A percentile compares a stretch with the other conserved stretches of the same genome.
These are phyloP conservation scores for Aspergillus sp. DNA, from an alignment of 2,329 filamentous ascomycete genomes.

Conservation along the genomic window DNA sequence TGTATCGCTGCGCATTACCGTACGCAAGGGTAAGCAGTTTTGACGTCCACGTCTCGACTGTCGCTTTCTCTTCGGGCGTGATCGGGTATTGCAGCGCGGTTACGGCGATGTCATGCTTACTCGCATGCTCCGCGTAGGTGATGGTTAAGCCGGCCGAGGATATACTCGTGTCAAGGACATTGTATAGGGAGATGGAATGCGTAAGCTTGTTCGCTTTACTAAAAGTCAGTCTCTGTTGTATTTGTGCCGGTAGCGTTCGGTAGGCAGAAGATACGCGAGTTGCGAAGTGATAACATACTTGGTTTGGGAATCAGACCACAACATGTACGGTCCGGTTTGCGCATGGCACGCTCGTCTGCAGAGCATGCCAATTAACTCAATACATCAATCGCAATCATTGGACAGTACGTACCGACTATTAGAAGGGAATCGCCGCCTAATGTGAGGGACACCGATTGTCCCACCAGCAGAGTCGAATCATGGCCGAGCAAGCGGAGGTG, in stretches of 20 bases:
- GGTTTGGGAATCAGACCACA: constrained; percentile 55
- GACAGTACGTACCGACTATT: constrained; percentile 51
- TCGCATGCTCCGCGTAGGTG: constrained; percentile 65
- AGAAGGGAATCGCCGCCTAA: constrained; percentile 61
- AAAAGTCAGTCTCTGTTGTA: constrained; percentile 4
- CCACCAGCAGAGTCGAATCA: constrained; percentile 54
- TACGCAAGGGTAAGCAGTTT: constrained; percentile 71
- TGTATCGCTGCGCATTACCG: constrained; percentile 63
- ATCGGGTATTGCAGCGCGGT: constrained; percentile 63
- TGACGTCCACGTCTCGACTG: constrained; percentile 62
- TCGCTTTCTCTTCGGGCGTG: constrained; percentile 50
- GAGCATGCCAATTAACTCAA: constrained; percentile 1
- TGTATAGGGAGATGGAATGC: constrained; percentile 71
- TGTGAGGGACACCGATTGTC: constrained; percentile 60
- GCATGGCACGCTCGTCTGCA: constrained; percentile 55
- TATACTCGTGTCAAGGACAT: constrained; percentile 78
- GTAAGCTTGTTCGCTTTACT: constrained; percentile 48
- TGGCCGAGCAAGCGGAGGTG: constrained; percentile 33
- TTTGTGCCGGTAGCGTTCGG: background rate
- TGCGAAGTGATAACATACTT: constrained; percentile 38
- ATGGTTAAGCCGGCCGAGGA: constrained; percentile 63
- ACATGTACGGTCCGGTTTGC: constrained; percentile 51
- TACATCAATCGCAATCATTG: constrained; percentile 3
- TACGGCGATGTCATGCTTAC: constrained; percentile 61
- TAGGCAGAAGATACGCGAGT: background rate